Conservation (phyloP, 768 basidiomycete genomes). For the Termitomyces sp. region DNA sequence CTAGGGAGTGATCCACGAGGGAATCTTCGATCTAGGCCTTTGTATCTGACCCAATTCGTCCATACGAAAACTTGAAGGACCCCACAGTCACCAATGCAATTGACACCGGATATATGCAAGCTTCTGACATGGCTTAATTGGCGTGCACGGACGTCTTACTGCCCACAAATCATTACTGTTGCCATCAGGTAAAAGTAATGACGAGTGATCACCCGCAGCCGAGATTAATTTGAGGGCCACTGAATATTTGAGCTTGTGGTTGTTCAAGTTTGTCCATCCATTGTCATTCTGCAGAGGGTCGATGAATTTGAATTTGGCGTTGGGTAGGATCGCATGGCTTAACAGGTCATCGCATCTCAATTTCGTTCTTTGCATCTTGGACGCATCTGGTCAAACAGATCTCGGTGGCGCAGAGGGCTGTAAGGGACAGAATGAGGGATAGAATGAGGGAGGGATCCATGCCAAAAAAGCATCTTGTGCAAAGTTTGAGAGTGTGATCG, state of each 20-base stretch:
- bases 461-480: too few relatives aligned
- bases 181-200: neutral
- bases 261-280: neutral
- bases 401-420: neutral
- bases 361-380: neutral
- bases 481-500: neutral
- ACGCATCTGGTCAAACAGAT: neutral
- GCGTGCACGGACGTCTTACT: neutral
- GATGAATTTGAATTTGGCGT: neutral
- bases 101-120: neutral
- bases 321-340: neutral
- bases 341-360: neutral
- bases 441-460: neutral
- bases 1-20: neutral
- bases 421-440: neutral
- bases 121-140: neutral
- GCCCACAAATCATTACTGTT: neutral
- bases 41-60: neutral
- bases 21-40: neutral
- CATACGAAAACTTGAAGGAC: neutral
- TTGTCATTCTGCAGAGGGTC: neutral
- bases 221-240: neutral
- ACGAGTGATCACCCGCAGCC: neutral
- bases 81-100: neutral
- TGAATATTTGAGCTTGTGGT: neutral